Evolutionary conservation across 768 basidiomycete species (phyloP).

Genomic region (Boletus patriciae): DNA sequence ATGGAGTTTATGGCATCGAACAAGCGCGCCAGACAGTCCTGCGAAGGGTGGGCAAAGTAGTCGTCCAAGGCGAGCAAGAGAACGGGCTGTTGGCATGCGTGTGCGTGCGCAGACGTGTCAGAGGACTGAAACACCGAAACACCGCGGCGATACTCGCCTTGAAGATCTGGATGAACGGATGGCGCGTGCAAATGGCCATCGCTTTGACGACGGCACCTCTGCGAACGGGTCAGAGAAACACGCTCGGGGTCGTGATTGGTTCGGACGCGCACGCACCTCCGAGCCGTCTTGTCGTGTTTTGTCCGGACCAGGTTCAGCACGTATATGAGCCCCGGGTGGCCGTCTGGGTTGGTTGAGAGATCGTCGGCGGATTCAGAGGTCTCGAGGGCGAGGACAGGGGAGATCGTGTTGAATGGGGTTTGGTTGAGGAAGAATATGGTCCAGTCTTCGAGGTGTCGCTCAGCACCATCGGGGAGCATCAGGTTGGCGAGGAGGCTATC

Average conservation of each 20-base stretch:
- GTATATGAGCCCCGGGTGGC: constrained; percentile 63
- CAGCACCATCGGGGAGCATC: constrained; percentile 98
- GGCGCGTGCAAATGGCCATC: constrained; percentile 88
- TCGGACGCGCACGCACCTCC: constrained; percentile 51
- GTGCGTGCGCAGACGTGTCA: constrained; percentile 4
- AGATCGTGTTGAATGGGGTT: constrained; percentile 83
- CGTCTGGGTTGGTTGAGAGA: constrained; percentile 25
- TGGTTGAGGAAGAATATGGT: constrained; percentile 99
- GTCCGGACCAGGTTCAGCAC: constrained; percentile 90
- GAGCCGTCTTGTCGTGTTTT: constrained; percentile 81
- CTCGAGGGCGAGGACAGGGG: constrained; percentile 75
- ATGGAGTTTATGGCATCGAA: constrained; percentile 94
- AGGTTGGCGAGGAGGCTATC: constrained; percentile 87
- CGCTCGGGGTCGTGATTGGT: background rate
- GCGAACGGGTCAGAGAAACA: constrained; percentile 14
- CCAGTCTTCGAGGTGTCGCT: constrained; percentile 94
- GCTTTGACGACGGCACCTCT: constrained; percentile 96
- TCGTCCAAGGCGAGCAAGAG: constrained; percentile 93
- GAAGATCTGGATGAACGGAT: constrained; percentile 95
- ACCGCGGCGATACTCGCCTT: constrained; percentile 52
- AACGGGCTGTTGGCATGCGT: constrained; percentile 71
- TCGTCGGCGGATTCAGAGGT: constrained; percentile 40
- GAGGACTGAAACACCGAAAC: background rate
- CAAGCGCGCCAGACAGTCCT: constrained; percentile 84
- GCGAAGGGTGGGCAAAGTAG: constrained; percentile 86